Base-by-base conservation (phyloP, 176 grass and related monocot genomes). In the Puccinellia tenuiflora region DNA sequence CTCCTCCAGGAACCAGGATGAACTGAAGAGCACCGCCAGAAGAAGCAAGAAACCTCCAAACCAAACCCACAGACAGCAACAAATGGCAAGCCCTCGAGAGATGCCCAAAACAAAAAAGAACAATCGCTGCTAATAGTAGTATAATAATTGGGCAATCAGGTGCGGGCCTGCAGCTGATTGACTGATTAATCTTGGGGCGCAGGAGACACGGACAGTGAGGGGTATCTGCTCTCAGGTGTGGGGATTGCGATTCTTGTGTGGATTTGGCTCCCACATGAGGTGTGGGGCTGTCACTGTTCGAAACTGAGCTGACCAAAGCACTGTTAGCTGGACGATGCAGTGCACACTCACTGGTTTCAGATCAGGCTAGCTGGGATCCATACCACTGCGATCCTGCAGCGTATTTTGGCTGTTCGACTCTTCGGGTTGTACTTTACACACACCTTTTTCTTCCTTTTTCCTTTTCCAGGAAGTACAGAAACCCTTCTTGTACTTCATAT, bases 181-280 rank as follows among this genome's bases (percentile, higher is more conserved):
- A 40, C 46, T 76, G 43, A 73, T 73, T 73, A 50, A 73, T 53
- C 17, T 21, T 21, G 28, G 57, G 28, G 2, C 4, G 29, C 20
- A 15, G 3, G 18, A n/a, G 56, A 30, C 34, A 50, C 3, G 54
- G 37, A 75, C 37, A 14, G 76, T 17, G 68, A 83, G 54, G 30
- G 68, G 47, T 85, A 68, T 80, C 82, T 40, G 84, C 11, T 48
- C 43, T 48, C 69, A 52, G 52, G 66, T 17, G 66, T n/a, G n/a
- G n/a, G 14, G 60, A 75, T 81, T 15, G 48, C 47, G 50, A 57
- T 77, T 60, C 62, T 57, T 42, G 51, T n/a, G 24, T 5, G 63
- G 73, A 75, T 51, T 39, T 60, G 53, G 18, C 64, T 69, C 68
- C 68, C 38, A 83, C 53, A 47, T 73, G 57, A 65, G 31, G 31